These are phyloP conservation scores for Trifolium pratense DNA, from an alignment of 306 rosid species.

Conservation along the genomic window DNA sequence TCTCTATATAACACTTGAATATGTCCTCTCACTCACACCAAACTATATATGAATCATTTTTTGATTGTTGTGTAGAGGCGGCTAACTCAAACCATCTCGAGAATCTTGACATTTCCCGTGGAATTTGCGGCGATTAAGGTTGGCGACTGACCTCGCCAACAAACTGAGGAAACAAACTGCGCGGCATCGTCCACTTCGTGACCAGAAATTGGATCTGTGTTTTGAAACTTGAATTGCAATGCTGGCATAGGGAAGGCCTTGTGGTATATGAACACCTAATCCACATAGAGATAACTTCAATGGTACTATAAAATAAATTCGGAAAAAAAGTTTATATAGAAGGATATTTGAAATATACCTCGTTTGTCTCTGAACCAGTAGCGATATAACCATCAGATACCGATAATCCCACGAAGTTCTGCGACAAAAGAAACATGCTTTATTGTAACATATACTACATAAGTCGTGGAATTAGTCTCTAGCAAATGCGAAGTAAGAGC, in stretches of 20 bases:
- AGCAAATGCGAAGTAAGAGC: too few species aligned
- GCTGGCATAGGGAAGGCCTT: slow-evolving; percentile 98
- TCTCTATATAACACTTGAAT: slow-evolving; percentile 45
- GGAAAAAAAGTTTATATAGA: not conserved
- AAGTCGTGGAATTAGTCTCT: too few species aligned
- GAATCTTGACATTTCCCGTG: slow-evolving; percentile 86
- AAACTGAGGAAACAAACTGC: slow-evolving; percentile 87
- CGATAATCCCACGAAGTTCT: slow-evolving; percentile 97
- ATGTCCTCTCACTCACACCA: slow-evolving; percentile 41
- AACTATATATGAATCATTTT: slow-evolving; percentile 37
- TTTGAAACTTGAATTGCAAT: slow-evolving; percentile 82
- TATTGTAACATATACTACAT: slow-evolving; percentile 9
- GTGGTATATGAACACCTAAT: slow-evolving; percentile 93
- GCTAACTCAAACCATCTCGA: slow-evolving; percentile 80
- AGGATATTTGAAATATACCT: slow-evolving; percentile 56
- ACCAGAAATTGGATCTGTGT: slow-evolving; percentile 73
- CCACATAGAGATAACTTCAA: slow-evolving; percentile 38
- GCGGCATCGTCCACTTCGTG: slow-evolving; percentile 70
- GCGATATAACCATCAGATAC: slow-evolving; percentile 94
- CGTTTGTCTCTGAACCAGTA: slow-evolving; percentile 97
- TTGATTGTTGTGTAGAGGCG: slow-evolving; percentile 29
- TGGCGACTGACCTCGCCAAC: slow-evolving; percentile 92
- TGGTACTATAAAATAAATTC: slow-evolving; percentile 15
- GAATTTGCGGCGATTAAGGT: slow-evolving; percentile 92
- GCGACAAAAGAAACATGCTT: slow-evolving; percentile 48